Conservation (phyloP, 768 basidiomycete genomes). For the Tricholoma saponaceum region DNA sequence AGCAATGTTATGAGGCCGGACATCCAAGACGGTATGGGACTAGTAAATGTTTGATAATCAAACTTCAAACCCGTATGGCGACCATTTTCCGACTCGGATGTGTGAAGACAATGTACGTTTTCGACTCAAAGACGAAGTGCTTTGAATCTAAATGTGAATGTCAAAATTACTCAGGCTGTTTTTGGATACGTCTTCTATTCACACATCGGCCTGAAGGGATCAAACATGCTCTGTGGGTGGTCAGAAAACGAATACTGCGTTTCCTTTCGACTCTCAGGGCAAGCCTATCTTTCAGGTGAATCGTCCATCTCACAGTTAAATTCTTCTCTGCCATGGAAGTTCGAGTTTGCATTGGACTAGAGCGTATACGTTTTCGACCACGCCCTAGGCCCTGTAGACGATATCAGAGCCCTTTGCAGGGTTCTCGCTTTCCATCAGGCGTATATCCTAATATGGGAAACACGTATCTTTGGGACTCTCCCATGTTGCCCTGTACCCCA, state of each 20-base stretch:
- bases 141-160: neutral
- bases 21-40: neutral
- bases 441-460: neutral
- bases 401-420: neutral
- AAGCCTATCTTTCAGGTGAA: neutral
- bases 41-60: neutral
- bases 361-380: neutral
- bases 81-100: neutral
- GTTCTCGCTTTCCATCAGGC: slow-evolving; percentile 1
- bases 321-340: neutral
- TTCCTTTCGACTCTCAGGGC: neutral
- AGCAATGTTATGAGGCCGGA: neutral
- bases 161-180: slow-evolving; percentile 1
- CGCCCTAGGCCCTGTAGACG: neutral
- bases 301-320: neutral
- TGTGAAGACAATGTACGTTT: neutral
- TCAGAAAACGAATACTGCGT: neutral
- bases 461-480: neutral
- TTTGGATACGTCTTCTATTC: neutral
- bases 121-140: neutral
- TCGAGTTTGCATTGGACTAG: neutral
- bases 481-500: neutral
- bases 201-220: neutral
- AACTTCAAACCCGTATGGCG: neutral
- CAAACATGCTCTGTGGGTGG: neutral